Evolutionary conservation across 352 stramenopile species (phyloP).

Genomic region (Phytopythium cucurbitacearum): DNA sequence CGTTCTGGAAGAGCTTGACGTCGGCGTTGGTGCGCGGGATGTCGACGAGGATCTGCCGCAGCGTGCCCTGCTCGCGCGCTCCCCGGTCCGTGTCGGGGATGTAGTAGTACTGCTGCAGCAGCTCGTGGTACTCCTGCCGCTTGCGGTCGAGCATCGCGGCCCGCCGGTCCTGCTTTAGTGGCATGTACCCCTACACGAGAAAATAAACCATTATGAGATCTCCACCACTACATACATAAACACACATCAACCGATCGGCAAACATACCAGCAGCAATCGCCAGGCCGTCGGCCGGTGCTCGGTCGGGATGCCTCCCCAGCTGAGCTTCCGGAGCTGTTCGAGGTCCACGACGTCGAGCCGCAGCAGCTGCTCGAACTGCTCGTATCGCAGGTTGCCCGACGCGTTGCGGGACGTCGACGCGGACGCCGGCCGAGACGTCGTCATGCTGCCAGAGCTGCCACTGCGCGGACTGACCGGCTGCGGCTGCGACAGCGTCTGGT

Average conservation of each 20-base stretch:
- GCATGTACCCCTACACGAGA: conserved; percentile 88
- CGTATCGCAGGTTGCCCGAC: conserved; percentile 60
- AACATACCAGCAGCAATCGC: conserved; percentile 92
- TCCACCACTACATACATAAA: not conserved
- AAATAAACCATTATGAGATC: not conserved
- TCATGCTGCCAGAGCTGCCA: not conserved
- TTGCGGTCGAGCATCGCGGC: conserved; percentile 91
- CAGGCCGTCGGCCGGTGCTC: conserved; percentile 89
- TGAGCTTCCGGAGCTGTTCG: conserved; percentile 85
- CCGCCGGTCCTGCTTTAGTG: conserved; percentile 91
- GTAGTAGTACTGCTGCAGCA: conserved; percentile 95
- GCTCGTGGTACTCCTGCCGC: conserved; percentile 95
- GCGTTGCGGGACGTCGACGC: conserved; percentile 48
- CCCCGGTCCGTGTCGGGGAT: conserved; percentile 94
- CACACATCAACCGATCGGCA: not conserved
- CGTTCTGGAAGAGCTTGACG: conserved; percentile 96
- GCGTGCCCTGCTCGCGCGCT: conserved; percentile 94
- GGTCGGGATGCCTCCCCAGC: conserved; percentile 90
- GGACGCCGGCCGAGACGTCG: conserved; percentile 2
- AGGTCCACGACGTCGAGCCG: conserved; percentile 84
- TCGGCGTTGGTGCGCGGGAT: conserved; percentile 97
- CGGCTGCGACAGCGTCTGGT: conserved; percentile 20
- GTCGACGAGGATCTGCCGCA: conserved; percentile 98
- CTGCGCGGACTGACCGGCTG: not conserved
- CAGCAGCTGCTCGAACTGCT: conserved; percentile 68